phyloP scores from a whole-genome alignment of 768 basidiomycete genomes.

The Chiua virens region DNA sequence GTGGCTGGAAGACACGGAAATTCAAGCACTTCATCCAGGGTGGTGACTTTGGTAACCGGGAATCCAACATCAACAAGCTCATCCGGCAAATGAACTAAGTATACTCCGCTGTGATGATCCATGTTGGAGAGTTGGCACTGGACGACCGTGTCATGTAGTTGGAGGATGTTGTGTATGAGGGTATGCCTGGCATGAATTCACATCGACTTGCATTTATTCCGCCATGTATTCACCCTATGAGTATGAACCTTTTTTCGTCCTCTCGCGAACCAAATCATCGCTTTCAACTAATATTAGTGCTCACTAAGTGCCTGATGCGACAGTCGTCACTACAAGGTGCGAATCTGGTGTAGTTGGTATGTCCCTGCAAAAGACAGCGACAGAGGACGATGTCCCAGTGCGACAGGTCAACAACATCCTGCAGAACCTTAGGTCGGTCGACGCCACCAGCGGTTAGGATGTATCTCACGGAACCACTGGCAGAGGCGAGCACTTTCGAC shows the following conservation, averaged over 20 bases:
- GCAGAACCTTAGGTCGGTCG: slow-evolving; percentile 29
- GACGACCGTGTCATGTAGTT: slow-evolving; percentile 5
- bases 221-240: slow-evolving; percentile 29
- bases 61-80: slow-evolving; percentile 96
- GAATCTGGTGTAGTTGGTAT: slow-evolving; percentile 1
- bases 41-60: slow-evolving; percentile 97
- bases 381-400: slow-evolving; percentile 6
- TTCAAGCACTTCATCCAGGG: slow-evolving; percentile 97
- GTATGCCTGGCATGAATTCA: slow-evolving; percentile 35
- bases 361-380: slow-evolving; percentile 7
- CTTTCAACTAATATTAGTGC: not conserved
- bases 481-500: slow-evolving; percentile 75
- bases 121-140: slow-evolving; percentile 1
- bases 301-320: too few relatives aligned
- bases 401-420: slow-evolving; percentile 32
- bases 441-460: not conserved
- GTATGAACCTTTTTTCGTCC: slow-evolving; percentile 12
- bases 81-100: slow-evolving; percentile 89
- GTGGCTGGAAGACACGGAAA: slow-evolving; percentile 97
- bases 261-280: too few relatives aligned
- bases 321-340: too few relatives aligned
- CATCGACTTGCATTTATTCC: slow-evolving; percentile 13
- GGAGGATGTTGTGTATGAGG: slow-evolving; percentile 20
- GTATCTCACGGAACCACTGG: not conserved
- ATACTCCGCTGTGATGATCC: not conserved